Conservation (phyloP, 2,329 filamentous ascomycete species). For the Diplodia mutila region DNA sequence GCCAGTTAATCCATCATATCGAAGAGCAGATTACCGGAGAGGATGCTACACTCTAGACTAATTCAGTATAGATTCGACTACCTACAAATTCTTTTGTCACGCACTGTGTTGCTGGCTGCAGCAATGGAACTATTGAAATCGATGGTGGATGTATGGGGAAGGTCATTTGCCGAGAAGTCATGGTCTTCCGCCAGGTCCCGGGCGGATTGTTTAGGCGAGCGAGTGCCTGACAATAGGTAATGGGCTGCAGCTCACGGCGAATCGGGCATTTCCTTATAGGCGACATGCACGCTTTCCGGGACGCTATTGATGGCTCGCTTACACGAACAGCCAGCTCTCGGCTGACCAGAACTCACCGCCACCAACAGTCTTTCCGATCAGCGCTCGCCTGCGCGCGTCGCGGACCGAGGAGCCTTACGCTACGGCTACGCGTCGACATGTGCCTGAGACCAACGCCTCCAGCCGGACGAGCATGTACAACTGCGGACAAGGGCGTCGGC, state of each 20-base stretch:
- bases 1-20: background rate
- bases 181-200: background rate
- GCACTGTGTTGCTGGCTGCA: too few relatives aligned
- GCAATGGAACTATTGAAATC: too few relatives aligned
- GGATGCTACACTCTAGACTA: too few relatives aligned
- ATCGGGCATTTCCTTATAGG: constrained; percentile 13
- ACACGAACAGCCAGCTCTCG: background rate
- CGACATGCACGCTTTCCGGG: background rate
- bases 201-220: background rate
- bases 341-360: background rate
- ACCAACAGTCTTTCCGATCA: background rate
- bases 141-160: background rate
- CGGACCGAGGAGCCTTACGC: constrained; percentile 17
- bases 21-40: too few relatives aligned
- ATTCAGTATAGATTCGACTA: background rate
- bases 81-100: too few relatives aligned
- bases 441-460: background rate
- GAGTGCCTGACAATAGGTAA: background rate
- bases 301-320: background rate
- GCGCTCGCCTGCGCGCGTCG: background rate
- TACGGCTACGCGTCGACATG: background rate
- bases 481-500: too few relatives aligned
- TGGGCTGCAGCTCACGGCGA: background rate
- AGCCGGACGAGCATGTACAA: too few relatives aligned
- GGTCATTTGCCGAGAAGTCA: background rate